These are phyloP conservation scores for Eurotiales sp. DNA, from an alignment of 2,329 filamentous ascomycete species.

Conservation along the genomic window DNA sequence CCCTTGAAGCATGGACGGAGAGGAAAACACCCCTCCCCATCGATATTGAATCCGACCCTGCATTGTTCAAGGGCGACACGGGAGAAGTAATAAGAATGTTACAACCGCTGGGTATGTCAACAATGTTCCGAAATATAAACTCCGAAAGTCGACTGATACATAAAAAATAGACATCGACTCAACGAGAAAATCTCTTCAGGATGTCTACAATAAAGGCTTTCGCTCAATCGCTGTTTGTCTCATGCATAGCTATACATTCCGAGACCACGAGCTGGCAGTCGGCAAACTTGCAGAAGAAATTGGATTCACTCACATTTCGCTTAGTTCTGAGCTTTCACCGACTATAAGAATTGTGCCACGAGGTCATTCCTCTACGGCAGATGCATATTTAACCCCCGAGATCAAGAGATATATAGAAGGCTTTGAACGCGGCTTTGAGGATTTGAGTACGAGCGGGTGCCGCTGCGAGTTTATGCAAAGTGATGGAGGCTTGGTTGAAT, in stretches of 20 bases:
- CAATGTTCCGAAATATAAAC: neutral
- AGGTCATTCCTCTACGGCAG: slow-evolving; percentile 72
- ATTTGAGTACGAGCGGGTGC: slow-evolving; percentile 65
- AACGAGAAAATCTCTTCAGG: slow-evolving; percentile 2
- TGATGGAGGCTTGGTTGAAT: slow-evolving; percentile 64
- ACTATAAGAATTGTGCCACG: slow-evolving; percentile 83
- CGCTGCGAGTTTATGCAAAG: slow-evolving; percentile 97
- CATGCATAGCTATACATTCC: slow-evolving; percentile 52
- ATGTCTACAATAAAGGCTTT: neutral
- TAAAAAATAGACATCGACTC: slow-evolving; percentile 6
- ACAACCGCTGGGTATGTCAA: neutral
- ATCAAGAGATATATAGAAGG: slow-evolving; percentile 73
- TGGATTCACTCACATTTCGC: slow-evolving; percentile 69
- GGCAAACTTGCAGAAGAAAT: slow-evolving; percentile 75
- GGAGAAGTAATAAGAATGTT: slow-evolving; percentile 56
- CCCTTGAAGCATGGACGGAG: slow-evolving; percentile 54
- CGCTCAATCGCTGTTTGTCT: slow-evolving; percentile 4
- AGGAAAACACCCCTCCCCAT: slow-evolving; percentile 25
- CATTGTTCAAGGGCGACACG: slow-evolving; percentile 52
- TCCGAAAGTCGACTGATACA: too few relatives aligned
- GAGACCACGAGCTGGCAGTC: slow-evolving; percentile 74
- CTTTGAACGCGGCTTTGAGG: slow-evolving; percentile 75
- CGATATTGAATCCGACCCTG: slow-evolving; percentile 78
- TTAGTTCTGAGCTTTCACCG: slow-evolving; percentile 75
- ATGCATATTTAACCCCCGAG: slow-evolving; percentile 75